Evolutionary conservation across 2,329 filamentous ascomycete species (phyloP).

Genomic region (Fusarium torulosum): DNA sequence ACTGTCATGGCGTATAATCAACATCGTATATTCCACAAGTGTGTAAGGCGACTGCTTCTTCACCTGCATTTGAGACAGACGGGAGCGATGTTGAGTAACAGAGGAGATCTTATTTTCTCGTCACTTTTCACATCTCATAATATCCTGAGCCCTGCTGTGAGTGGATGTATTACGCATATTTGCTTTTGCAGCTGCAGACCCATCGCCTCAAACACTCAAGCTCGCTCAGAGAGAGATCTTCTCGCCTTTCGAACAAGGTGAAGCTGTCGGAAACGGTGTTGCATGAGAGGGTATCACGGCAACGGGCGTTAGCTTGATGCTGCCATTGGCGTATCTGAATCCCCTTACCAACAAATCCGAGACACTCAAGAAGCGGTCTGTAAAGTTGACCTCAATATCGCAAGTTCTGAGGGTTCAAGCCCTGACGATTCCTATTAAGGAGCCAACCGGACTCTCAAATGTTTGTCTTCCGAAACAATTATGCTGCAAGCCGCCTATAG

Average conservation of each 20-base stretch:
- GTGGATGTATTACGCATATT: background rate
- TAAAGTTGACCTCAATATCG: background rate
- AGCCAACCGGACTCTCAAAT: background rate
- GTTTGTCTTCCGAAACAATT: background rate
- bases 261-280: background rate
- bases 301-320: background rate
- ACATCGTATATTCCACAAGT: background rate
- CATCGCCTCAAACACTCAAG: background rate
- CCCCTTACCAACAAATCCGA: background rate
- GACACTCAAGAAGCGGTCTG: slow-evolving; percentile 20
- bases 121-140: background rate
- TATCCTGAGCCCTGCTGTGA: background rate
- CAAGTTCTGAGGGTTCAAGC: background rate
- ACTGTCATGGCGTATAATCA: background rate
- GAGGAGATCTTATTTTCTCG: background rate
- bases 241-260: background rate
- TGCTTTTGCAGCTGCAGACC: background rate
- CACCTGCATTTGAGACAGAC: background rate
- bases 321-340: background rate
- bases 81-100: background rate
- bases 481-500: background rate
- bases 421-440: background rate
- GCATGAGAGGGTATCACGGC: background rate
- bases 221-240: background rate
- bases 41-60: background rate